Evolutionary conservation across 2,329 filamentous ascomycete species (phyloP), one percentile per base, ranked within the genome.

Genomic region (Lithohypha guttulata): DNA sequence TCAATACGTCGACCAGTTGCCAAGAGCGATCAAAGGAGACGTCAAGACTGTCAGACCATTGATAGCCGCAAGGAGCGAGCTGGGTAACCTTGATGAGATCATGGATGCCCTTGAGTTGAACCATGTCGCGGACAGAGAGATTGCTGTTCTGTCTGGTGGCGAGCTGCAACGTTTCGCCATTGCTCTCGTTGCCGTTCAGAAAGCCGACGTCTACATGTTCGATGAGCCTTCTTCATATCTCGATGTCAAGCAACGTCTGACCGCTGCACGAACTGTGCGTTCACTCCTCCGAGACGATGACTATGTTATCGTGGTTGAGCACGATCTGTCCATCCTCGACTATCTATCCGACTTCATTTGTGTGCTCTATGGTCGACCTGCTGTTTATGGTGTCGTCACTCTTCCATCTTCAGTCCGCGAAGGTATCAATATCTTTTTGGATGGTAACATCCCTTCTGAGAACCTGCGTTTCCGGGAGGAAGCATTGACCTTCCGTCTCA

Each of bases 181-280:
- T 53, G 91, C 84, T 55, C 84, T 89, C 36, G 86, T 94, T 47
- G 94, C 87, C 56, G 87, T 96, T 15, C 89, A 96, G 62, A 79
- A 93, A 56, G 89, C 89, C 52, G 91, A 98, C 61, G 85, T 93
- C 68, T 98, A 98, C 73, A 96, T 98, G 91, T 98, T 98, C 56
- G 91, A 98, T 63, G 91, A 98, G 69, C 93, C 93, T 13, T 96
- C 89, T 27, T 98, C 91, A 25, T 98, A 95, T 64, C 76, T 98
- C 42, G 93, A 98, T 81, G 91, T 98, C 59, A 96, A 96, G 75
- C 91, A 98, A 67, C 84, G 91, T 79, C 70, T 98, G 51, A 83
- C 81, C 52, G 91, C 93, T 47, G 89, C 85, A 53, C 77, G 81
- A 53, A 84, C 93, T 53, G 96, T 98, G 55, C 86, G 91, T 51